Evolutionary conservation across 352 stramenopile genomes (phyloP).

Genomic region (Phytophthora pluvialis): DNA sequence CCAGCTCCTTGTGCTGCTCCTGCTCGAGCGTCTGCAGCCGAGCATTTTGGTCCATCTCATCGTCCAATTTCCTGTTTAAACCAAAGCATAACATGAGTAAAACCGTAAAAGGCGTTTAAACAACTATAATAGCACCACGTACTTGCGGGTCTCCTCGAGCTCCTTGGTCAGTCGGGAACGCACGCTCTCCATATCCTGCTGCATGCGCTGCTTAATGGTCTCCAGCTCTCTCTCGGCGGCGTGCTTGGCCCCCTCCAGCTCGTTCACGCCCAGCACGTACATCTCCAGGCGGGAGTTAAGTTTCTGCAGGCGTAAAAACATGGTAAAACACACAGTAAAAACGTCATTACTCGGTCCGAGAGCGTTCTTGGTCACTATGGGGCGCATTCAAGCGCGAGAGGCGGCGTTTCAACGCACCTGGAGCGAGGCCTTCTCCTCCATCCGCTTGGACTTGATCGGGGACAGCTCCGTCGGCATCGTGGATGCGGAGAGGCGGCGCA

Average conservation of each 20-base stretch:
- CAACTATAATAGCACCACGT: slow-evolving; percentile 7
- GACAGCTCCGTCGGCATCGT: slow-evolving; percentile 68
- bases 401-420: slow-evolving; percentile 47
- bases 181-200: slow-evolving; percentile 74
- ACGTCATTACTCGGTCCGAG: background rate
- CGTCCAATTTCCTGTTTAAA: slow-evolving; percentile 62
- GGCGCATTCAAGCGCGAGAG: background rate
- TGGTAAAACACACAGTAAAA: background rate
- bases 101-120: slow-evolving; percentile 2
- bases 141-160: slow-evolving; percentile 82
- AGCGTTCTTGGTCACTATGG: slow-evolving; percentile 6
- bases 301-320: slow-evolving; percentile 44
- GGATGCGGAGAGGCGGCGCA: background rate
- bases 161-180: slow-evolving; percentile 66
- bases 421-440: slow-evolving; percentile 85
- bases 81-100: slow-evolving; percentile 12
- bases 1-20: slow-evolving; percentile 78
- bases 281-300: slow-evolving; percentile 84
- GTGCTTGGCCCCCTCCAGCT: slow-evolving; percentile 81
- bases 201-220: slow-evolving; percentile 82
- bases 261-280: slow-evolving; percentile 86
- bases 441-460: slow-evolving; percentile 85
- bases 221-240: slow-evolving; percentile 79
- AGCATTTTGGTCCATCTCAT: slow-evolving; percentile 77
- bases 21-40: slow-evolving; percentile 79